Conservation (phyloP, 1,284 basidiomycete genomes). For the Vanrija sp. region DNA sequence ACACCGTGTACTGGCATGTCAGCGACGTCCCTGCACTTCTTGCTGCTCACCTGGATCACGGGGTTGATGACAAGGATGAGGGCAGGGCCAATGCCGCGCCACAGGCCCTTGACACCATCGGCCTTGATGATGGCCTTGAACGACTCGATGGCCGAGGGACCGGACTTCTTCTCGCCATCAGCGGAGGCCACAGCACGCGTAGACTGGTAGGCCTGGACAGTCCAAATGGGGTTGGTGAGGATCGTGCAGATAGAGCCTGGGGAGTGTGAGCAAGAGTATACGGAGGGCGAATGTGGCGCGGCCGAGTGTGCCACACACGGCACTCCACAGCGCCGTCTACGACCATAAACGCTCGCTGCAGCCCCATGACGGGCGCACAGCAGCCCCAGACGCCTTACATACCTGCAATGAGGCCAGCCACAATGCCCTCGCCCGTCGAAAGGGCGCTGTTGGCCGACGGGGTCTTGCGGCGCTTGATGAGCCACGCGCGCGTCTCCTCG, state of each 20-base stretch:
- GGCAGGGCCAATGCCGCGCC: constrained; percentile 93
- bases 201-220: constrained; percentile 87
- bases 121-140: constrained; percentile 68
- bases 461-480: constrained; percentile 50
- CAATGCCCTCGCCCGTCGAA: constrained; percentile 79
- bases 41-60: constrained; percentile 60
- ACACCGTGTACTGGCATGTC: constrained; percentile 63
- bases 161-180: constrained; percentile 37
- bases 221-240: constrained; percentile 93
- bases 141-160: constrained; percentile 66
- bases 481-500: constrained; percentile 50
- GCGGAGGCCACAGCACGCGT: constrained; percentile 52
- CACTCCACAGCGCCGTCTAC: too few species aligned
- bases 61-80: constrained; percentile 92
- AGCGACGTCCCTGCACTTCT: background rate
- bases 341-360: too few species aligned
- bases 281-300: too few species aligned
- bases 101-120: constrained; percentile 78
- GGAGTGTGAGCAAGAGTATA: background rate
- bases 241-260: constrained; percentile 84
- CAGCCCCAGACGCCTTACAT: constrained; percentile 5
- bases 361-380: too few species aligned
- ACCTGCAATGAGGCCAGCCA: constrained; percentile 86
- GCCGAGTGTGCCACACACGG: too few species aligned
- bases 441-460: constrained; percentile 58